Evolutionary conservation across 2,329 filamentous ascomycete species (phyloP).

Genomic region (Phoma sp.): DNA sequence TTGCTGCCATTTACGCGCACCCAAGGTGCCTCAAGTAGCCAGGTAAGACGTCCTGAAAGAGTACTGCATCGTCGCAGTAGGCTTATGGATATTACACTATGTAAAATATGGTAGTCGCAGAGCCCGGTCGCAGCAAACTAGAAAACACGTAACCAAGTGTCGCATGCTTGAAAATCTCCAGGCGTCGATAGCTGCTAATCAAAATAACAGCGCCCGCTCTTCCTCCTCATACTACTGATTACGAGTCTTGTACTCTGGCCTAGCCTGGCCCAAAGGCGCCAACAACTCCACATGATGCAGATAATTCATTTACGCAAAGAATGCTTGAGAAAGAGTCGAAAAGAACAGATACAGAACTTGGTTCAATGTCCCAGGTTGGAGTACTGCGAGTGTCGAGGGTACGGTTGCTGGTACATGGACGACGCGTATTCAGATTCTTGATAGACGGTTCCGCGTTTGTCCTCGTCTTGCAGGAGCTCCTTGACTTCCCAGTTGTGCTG

Average conservation of each 20-base stretch:
- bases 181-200: neutral
- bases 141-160: neutral
- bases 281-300: neutral
- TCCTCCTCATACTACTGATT: conserved; percentile 3
- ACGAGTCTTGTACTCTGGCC: conserved; percentile 3
- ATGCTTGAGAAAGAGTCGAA: conserved; percentile 6
- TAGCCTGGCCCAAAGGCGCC: conserved; percentile 1
- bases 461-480: conserved; percentile 77
- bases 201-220: neutral
- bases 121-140: neutral
- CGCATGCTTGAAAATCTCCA: neutral
- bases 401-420: conserved; percentile 50
- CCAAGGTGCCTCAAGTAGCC: neutral
- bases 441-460: conserved; percentile 79
- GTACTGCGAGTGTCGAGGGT: conserved; percentile 44
- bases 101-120: conserved; percentile 20
- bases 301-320: conserved; percentile 7
- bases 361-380: conserved; percentile 42
- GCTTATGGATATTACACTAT: conserved; percentile 17
- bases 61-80: neutral
- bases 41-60: neutral
- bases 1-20: neutral
- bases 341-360: conserved; percentile 1
- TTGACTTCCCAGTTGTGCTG: conserved; percentile 99
- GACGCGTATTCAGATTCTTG: conserved; percentile 67